Base-by-base conservation (phyloP, 2,329 filamentous ascomycete genomes). In the Fusarium equiseti region DNA sequence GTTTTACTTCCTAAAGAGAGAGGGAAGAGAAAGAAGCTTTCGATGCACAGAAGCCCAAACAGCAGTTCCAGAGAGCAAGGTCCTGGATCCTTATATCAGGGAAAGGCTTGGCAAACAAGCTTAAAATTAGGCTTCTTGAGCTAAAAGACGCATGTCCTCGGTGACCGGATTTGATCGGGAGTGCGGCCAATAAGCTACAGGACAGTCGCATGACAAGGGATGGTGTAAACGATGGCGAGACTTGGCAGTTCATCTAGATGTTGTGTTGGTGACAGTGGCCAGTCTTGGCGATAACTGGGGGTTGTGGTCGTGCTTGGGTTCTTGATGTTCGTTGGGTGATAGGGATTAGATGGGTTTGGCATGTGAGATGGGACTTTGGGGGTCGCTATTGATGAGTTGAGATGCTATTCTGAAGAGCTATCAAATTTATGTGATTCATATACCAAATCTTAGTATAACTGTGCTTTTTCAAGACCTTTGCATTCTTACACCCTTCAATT, bases 51-150 rank as follows among this genome's bases (percentile, higher is more conserved):
- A 52, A 32, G n/a, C 46, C 35, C 26, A 38, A 48, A 27, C 32
- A 22, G 13, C 2, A 18, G 18, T 27, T 20, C 8, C 31, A 26
- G 24, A 42, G 46, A 65, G 63, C 54, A 53, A 46, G 57, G 29
- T 2, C 11, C 22, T 5, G 45, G 18, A 49, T 57, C 67, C 72
- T 75, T 75, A 75, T 75, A 75, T 74, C 51, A 60, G 20, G 9
- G 3, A 32, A 48, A 40, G 43, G 43, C 73, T 75, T 75, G 73
- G 73, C 73, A 51, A 73, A 72, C 68, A 75, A 75, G 62, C 73
- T 74, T 75, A 75, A 62, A 55, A 65, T 75, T 75, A 73, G 67
- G 72, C 68, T 75, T 75, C 59, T 68, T 38, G 53, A 20, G 45
- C 22, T 49, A 58, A 31, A 32, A 7, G 35, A 38, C n/a, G 45